Base-by-base conservation (phyloP, 495 filamentous ascomycete genomes). In the Pseudevernia furfuracea region DNA sequence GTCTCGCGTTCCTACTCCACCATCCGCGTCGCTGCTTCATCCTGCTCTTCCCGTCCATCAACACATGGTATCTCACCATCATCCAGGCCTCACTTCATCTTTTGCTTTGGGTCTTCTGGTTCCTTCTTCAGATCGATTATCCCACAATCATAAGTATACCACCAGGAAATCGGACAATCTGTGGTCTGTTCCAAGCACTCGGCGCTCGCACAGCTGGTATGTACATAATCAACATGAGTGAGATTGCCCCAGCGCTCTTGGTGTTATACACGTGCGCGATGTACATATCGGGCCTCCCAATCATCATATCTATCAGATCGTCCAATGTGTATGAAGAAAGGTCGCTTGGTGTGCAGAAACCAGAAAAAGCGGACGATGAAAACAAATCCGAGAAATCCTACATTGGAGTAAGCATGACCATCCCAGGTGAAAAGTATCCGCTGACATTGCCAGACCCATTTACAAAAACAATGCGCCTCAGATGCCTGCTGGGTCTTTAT, bases 1-100 rank as follows among this genome's bases (percentile, higher is more conserved):
- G 53, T 36, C 53, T 57, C 17, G 10, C 28, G 4, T 57, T 57
- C 30, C 21, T 57, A 21, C 53, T 57, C 9, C 25, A 57, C 4
- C 53, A 57, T 57, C 53, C 53, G 0, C 53, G 53, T 14, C 28
- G 53, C 30, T 57, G 53, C 53, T 57, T 57, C n/a, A 57, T 36
- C n/a, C 53, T 36, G 10, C 53, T 57, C 28, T 34, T 57, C 37
- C 41, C 58, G 8, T 41, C 58, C 15, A 60, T 41, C 25, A 60
- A 60, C 37, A 60, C 58, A 34, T 60, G 58, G 58, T 60, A 60
- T n/a, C 58, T 60, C 25, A 30, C 41, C 23, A 38, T 3, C 19
- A 28, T 60, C 17, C 58, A 60, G 14, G 4, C 21, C 28, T 28
- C 32, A n/a, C 38, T 60, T 19, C 41, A 41, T 28, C 41, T 60